Percentiles rank a stretch among this genome's conserved stretches.
phyloP scores from a whole-genome alignment of 2,329 filamentous ascomycete genomes.

The Cadophora malorum region DNA sequence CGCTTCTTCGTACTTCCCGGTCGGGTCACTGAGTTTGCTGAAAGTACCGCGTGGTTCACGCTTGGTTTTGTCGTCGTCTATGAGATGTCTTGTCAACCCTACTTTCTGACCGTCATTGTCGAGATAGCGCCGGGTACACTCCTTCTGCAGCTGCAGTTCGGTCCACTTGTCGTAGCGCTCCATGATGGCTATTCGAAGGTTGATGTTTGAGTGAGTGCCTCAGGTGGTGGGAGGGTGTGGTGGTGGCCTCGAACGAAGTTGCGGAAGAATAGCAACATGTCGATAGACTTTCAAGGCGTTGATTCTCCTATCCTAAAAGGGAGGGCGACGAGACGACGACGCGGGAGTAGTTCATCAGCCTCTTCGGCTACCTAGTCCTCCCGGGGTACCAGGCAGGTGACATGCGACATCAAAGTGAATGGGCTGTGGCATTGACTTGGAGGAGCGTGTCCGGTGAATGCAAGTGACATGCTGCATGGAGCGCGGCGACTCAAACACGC shows the following conservation, averaged over 20 bases:
- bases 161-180: conserved; percentile 13
- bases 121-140: not conserved
- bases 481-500: not conserved
- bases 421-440: not conserved
- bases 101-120: not conserved
- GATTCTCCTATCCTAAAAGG: not conserved
- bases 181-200: not conserved
- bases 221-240: not conserved
- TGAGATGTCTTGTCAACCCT: not conserved
- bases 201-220: not conserved
- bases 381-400: too few relatives aligned
- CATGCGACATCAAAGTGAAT: not conserved
- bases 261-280: not conserved
- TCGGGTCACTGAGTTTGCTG: not conserved
- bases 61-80: not conserved
- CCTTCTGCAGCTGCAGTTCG: not conserved
- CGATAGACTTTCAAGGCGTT: not conserved
- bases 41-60: not conserved
- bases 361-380: too few relatives aligned
- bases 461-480: not conserved
- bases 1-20: not conserved
- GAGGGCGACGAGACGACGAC: not conserved
- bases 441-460: not conserved
- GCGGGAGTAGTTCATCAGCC: too few relatives aligned
- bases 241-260: not conserved